These are phyloP conservation scores for Pyrus betulifolia DNA, from an alignment of 306 rosid species.

Conservation along the genomic window DNA sequence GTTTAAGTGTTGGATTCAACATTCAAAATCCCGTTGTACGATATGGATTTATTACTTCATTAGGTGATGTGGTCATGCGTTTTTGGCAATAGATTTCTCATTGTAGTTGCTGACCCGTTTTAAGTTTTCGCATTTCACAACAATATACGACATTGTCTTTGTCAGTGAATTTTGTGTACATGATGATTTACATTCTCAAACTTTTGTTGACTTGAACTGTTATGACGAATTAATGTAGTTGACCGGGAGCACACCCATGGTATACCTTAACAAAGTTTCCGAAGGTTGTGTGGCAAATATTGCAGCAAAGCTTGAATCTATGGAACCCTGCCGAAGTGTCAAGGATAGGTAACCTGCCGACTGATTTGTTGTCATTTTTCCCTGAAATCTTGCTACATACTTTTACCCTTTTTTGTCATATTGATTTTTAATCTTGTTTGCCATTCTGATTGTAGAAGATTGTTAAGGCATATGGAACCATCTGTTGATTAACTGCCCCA, in stretches of 20 bases:
- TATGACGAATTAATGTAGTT: conserved; percentile 36
- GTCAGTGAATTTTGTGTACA: neutral
- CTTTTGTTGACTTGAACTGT: neutral
- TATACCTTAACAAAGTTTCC: conserved; percentile 80
- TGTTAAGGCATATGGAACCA: neutral
- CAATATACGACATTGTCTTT: neutral
- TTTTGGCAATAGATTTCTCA: neutral
- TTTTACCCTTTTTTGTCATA: neutral
- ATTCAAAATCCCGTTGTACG: neutral
- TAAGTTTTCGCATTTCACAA: neutral
- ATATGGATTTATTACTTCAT: neutral
- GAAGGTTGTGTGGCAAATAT: conserved; percentile 71
- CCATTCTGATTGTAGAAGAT: conserved; percentile 7
- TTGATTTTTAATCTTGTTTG: neutral
- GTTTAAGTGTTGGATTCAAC: neutral
- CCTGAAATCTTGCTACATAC: neutral
- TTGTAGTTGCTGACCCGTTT: neutral
- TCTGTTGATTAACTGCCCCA: neutral
- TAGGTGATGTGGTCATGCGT: neutral
- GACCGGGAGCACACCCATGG: conserved; percentile 92
- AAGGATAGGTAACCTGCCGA: conserved; percentile 60
- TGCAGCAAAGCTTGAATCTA: conserved; percentile 97
- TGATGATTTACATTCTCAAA: neutral
- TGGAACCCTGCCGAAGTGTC: conserved; percentile 95
- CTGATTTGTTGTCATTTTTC: neutral